A percentile compares a stretch with the other conserved stretches of the same genome.
Conservation (phyloP, 805 yeast genomes). For the Sugiyamaella valdiviana region DNA sequence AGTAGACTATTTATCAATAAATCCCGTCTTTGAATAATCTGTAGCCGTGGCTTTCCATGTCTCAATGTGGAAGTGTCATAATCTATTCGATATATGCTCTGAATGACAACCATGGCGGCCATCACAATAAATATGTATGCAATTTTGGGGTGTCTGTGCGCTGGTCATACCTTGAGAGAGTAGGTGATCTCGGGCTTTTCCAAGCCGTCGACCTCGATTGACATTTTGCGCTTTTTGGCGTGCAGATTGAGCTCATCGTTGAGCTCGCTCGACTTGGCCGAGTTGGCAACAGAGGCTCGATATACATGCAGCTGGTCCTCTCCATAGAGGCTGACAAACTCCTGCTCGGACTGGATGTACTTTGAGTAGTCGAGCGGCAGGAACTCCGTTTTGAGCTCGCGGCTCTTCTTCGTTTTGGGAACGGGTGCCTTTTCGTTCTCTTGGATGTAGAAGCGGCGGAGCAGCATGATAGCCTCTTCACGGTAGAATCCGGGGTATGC, state of each 20-base stretch:
- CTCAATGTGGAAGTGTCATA: too few relatives aligned
- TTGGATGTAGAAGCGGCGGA: slow-evolving; percentile 76
- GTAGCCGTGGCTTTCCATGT: too few relatives aligned
- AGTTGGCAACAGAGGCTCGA: slow-evolving; percentile 3
- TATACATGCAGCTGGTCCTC: slow-evolving; percentile 27
- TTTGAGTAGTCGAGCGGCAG: slow-evolving; percentile 49
- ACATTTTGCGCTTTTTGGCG: slow-evolving; percentile 16
- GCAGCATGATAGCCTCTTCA: slow-evolving; percentile 73
- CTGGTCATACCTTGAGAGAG: slow-evolving; percentile 3
- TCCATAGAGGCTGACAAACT: slow-evolving; percentile 50
- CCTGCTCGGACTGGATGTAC: slow-evolving; percentile 43
- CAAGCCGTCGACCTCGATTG: slow-evolving; percentile 11
- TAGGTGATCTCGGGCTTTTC: slow-evolving; percentile 9
- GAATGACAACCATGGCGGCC: too few relatives aligned
- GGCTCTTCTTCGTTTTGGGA: slow-evolving; percentile 63
- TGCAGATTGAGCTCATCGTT: slow-evolving; percentile 2
- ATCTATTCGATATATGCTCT: too few relatives aligned
- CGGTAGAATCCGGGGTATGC: slow-evolving; percentile 74
- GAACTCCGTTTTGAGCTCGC: slow-evolving; percentile 45
- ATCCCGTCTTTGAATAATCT: too few relatives aligned
- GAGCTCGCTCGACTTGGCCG: slow-evolving; percentile 2
- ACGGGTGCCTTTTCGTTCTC: slow-evolving; percentile 83
- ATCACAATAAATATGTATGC: too few relatives aligned
- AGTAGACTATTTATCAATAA: slow-evolving; percentile 3
- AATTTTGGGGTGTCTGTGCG: neutral